These are phyloP conservation scores for Aspergillus wentii DNA, from an alignment of 495 filamentous ascomycete species.

Conservation along the genomic window DNA sequence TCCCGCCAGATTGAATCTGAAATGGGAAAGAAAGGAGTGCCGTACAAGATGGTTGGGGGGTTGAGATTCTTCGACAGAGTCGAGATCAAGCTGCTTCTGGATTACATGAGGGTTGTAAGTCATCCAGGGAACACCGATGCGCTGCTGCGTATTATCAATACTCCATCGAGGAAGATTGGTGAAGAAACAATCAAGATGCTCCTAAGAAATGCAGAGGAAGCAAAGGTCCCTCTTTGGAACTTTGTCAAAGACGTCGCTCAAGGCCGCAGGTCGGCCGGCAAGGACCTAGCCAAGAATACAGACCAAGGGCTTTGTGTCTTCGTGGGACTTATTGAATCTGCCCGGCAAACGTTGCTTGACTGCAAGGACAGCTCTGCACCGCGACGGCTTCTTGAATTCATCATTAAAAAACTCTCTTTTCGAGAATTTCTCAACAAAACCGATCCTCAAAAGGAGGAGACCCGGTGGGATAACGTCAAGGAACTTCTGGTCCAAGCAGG, in stretches of 20 bases:
- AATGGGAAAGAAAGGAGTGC: slow-evolving; percentile 78
- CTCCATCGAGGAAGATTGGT: slow-evolving; percentile 76
- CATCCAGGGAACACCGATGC: slow-evolving; percentile 90
- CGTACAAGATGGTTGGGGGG: slow-evolving; percentile 94
- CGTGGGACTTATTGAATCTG: slow-evolving; percentile 58
- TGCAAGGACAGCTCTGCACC: slow-evolving; percentile 46
- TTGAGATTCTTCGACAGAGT: slow-evolving; percentile 86
- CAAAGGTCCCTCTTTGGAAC: slow-evolving; percentile 66
- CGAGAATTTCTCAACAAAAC: slow-evolving; percentile 64
- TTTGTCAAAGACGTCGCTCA: slow-evolving; percentile 65
- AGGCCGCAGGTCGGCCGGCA: slow-evolving; percentile 60
- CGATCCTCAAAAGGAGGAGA: slow-evolving; percentile 73
- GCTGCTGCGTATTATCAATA: slow-evolving; percentile 77
- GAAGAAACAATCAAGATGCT: slow-evolving; percentile 72
- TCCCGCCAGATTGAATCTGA: slow-evolving; percentile 82
- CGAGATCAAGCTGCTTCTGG: slow-evolving; percentile 84
- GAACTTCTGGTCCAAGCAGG: slow-evolving; percentile 79
- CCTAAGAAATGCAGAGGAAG: slow-evolving; percentile 66
- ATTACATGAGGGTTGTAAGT: slow-evolving; percentile 83
- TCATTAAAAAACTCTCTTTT: slow-evolving; percentile 70
- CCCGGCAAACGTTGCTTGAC: slow-evolving; percentile 54
- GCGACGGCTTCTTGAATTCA: slow-evolving; percentile 64
- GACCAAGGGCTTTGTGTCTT: slow-evolving; percentile 60
- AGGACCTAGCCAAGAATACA: slow-evolving; percentile 61
- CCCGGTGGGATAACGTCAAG: slow-evolving; percentile 86